Base-by-base conservation (phyloP, 78 protist genomes). In the Dictyostelium firmibasis region DNA sequence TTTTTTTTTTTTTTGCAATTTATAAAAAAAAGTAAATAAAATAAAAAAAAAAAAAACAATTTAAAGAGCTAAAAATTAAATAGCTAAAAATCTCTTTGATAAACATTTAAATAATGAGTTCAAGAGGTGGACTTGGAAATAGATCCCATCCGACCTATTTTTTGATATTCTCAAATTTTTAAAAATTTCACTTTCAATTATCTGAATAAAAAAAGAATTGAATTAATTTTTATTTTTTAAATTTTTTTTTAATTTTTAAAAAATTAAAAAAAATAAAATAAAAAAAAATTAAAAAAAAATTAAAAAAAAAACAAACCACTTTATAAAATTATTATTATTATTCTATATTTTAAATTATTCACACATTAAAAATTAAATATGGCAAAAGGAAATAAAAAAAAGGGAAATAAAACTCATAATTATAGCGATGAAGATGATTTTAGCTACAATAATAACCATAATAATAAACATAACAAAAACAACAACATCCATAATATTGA, bases 331-430 rank as follows among this genome's bases (percentile, higher is more conserved):
- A 53, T 53, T 53, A 53, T 53, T n/a, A n/a, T n/a, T n/a, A n/a
- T n/a, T n/a, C n/a, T n/a, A n/a, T n/a, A n/a, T n/a, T n/a, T 18
- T 53, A 57, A 4, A 20, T 57, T 57, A 27, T 67, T 38, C 35
- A 67, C 35, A 67, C 20, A n/a, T 64, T n/a, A 11, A 27, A 25
- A 67, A 11, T 67, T n/a, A 67, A 67, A 72, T 13, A 72, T 72
- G 79, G 79, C 47, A 4, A 72, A 72, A 72, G 79, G 79, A 33
- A 72, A 69, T 29, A 77, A 77, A n/a, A 4, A 75, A 35, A 75
- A 36, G 27, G 81, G 81, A 75, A 75, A 75, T 75, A 75, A 29
- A 36, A 75, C 81, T 35, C 47, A 18, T 16, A 75, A 4, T 75
- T 36, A 75, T 75, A 75, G 47, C 20, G 47, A 75, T 20, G 81